Evolutionary conservation across 2,329 filamentous ascomycete species (phyloP), one percentile per base, ranked within the genome.

Genomic region (Nemania diffusa): DNA sequence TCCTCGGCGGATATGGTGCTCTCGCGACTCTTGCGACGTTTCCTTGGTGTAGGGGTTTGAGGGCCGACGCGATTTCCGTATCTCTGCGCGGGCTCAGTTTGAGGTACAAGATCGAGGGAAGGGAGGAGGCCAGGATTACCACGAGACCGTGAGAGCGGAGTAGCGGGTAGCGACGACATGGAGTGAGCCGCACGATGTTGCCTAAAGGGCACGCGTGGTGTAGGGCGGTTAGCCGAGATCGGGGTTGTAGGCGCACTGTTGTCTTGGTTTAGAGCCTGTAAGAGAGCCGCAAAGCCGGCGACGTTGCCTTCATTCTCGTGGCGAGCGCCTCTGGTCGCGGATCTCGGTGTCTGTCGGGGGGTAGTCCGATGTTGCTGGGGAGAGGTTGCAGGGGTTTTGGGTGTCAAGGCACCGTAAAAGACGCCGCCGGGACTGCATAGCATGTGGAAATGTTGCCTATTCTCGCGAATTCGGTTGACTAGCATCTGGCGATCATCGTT

Each of bases 401-500:
- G 89, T 1, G 88, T 89, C 66, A 90, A 80, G 65, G 88, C 84
- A 65, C 87, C 82, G 67, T 91, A 87, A 63, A 89, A 89, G 37
- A 88, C 87, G 57, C 88, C 89, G 15, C 91, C 91, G 1, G 92
- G 92, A 73, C 92, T 91, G 74, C 92, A 90, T 56, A 97, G 87
- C 75, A 87, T 86, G 65, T 92, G 92, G 73, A 97, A 90, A 75
- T 97, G 94, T 76, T 97, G 92, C 69, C 95, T 86, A 76, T 97
- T 97, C 78, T 97, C 93, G 48, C 92, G 89, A 70, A 98, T 97
- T 22, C 95, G 90, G 69, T 90, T 92, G 65, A 94, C 88, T 57
- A 97, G 84, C 77, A 92, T 86, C 44, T 89, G 85, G 62, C 93
- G 92, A 75, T 96, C 91, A 74, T 97, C 93, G 1, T 83, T 79